A percentile compares a stretch with the other conserved stretches of the same genome.
These are phyloP conservation scores for Trametes maxima DNA, from an alignment of 768 basidiomycete species.

Conservation along the genomic window DNA sequence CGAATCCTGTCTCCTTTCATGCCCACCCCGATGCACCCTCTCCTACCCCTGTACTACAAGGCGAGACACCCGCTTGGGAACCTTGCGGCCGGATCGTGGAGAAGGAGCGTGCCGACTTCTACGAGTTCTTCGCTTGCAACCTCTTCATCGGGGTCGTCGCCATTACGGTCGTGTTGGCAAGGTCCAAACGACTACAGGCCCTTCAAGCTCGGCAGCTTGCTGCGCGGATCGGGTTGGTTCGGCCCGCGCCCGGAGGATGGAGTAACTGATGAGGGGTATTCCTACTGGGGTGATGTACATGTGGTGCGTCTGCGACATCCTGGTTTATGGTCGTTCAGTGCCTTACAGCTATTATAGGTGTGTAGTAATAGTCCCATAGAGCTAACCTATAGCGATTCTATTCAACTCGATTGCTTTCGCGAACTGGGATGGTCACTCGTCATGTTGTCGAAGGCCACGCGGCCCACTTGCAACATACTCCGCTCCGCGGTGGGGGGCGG, in stretches of 20 bases:
- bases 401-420: neutral
- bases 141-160: slow-evolving; percentile 68
- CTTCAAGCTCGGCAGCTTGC: slow-evolving; percentile 82
- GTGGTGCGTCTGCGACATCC: neutral
- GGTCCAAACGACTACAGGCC: slow-evolving; percentile 68
- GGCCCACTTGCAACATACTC: no score
- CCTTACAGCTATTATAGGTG: neutral
- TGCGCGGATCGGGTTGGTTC: slow-evolving; percentile 77
- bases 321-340: neutral
- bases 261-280: slow-evolving; percentile 13
- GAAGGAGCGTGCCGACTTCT: slow-evolving; percentile 84
- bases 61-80: slow-evolving; percentile 85
- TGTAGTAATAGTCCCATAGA: neutral
- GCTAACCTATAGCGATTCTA: neutral
- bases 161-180: slow-evolving; percentile 63
- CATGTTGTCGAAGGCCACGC: no score
- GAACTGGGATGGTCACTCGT: no score
- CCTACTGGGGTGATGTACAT: neutral
- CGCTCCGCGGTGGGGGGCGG: no score
- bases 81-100: slow-evolving; percentile 86
- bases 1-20: slow-evolving; percentile 5
- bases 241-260: slow-evolving; percentile 40
- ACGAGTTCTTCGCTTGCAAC: slow-evolving; percentile 89
- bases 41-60: slow-evolving; percentile 30
- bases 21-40: slow-evolving; percentile 18